phyloP scores from a whole-genome alignment of 2,329 filamentous ascomycete genomes.

The Tothia fuscella region DNA sequence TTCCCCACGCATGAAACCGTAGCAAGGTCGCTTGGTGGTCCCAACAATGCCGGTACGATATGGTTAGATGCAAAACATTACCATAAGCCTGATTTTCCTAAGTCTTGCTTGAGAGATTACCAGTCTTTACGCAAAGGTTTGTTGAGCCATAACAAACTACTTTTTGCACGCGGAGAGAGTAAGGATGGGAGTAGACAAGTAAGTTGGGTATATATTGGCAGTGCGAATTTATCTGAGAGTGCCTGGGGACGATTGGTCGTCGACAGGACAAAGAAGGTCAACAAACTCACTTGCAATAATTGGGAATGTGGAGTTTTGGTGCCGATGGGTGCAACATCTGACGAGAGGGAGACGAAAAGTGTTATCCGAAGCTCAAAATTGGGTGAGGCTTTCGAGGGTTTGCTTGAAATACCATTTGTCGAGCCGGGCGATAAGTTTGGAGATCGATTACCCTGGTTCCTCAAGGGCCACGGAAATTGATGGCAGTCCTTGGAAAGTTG shows the following conservation, averaged over 20 bases:
- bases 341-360: too few relatives aligned
- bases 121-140: slow-evolving; percentile 57
- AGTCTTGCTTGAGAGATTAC: slow-evolving; percentile 60
- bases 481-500: background rate
- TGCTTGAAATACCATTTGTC: background rate
- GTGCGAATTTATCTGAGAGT: slow-evolving; percentile 83
- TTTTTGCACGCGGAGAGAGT: slow-evolving; percentile 22
- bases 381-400: background rate
- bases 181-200: slow-evolving; percentile 21
- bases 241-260: slow-evolving; percentile 78
- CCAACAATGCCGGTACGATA: slow-evolving; percentile 60
- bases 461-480: background rate
- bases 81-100: slow-evolving; percentile 57
- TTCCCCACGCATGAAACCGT: slow-evolving; percentile 64
- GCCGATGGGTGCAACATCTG: too few relatives aligned
- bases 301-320: slow-evolving; percentile 92
- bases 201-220: slow-evolving; percentile 79
- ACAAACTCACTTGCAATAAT: slow-evolving; percentile 75
- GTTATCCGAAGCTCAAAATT: too few relatives aligned
- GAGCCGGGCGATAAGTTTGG: background rate
- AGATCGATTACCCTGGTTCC: slow-evolving; percentile 1
- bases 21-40: slow-evolving; percentile 21
- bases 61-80: slow-evolving; percentile 67
- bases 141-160: slow-evolving; percentile 66
- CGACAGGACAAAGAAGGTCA: slow-evolving; percentile 52